phyloP scores from a whole-genome alignment of 2,329 filamentous ascomycete species.

The Cladosporium velox region DNA sequence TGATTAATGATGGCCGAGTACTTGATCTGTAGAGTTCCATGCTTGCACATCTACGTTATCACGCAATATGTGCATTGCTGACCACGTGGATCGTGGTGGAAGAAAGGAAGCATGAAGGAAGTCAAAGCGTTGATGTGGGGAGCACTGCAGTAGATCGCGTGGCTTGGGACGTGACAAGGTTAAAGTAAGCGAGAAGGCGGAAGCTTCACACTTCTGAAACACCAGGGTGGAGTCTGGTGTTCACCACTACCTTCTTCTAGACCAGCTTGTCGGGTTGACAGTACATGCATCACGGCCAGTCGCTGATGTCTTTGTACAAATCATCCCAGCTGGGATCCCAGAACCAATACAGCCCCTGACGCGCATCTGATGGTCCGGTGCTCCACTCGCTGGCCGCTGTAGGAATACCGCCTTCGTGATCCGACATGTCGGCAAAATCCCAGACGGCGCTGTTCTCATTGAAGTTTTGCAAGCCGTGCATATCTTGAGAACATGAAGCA shows the following conservation, averaged over 20 bases:
- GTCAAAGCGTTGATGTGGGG: not conserved
- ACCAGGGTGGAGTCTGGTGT: not conserved
- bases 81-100: not conserved
- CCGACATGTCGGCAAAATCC: not conserved
- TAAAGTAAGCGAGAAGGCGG: not conserved
- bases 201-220: slow-evolving; percentile 1
- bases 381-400: slow-evolving; percentile 10
- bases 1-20: not conserved
- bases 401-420: not conserved
- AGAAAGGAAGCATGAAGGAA: not conserved
- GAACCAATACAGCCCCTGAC: slow-evolving; percentile 19
- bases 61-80: not conserved
- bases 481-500: not conserved
- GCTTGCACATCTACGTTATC: not conserved
- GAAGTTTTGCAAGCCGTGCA: not conserved
- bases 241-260: not conserved
- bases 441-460: not conserved
- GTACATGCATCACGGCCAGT: not conserved
- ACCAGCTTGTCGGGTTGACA: not conserved
- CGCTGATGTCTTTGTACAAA: slow-evolving; percentile 4
- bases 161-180: not conserved
- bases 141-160: not conserved
- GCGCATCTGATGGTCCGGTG: not conserved
- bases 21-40: not conserved
- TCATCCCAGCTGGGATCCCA: slow-evolving; percentile 21